Evolutionary conservation across 208 protist species (phyloP).

Genomic region (Leishmania tropica): DNA sequence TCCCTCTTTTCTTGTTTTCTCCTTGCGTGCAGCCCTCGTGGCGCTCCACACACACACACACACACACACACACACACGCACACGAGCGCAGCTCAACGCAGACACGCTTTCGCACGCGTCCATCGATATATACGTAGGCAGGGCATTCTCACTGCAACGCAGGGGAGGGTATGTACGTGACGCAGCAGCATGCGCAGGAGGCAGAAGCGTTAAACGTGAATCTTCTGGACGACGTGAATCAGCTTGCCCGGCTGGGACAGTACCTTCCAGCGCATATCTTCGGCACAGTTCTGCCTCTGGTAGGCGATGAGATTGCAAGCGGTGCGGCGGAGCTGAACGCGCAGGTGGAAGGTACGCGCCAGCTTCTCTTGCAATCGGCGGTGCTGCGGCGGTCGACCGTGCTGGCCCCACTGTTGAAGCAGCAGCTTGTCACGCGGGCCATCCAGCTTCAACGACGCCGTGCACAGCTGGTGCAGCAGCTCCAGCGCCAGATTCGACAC

Average conservation of each 20-base stretch:
- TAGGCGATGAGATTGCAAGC: slow-evolving; percentile 22
- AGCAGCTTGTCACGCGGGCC: slow-evolving; percentile 32
- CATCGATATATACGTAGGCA: neutral
- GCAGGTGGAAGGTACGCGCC: slow-evolving; percentile 31
- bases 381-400: slow-evolving; percentile 26
- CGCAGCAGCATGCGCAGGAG: neutral
- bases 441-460: slow-evolving; percentile 42
- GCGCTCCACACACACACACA: neutral
- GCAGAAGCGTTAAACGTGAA: neutral
- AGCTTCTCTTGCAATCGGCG: slow-evolving; percentile 28
- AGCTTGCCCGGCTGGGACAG: slow-evolving; percentile 14
- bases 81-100: too few species aligned
- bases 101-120: neutral
- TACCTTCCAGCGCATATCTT: slow-evolving; percentile 15
- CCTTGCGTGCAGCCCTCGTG: neutral
- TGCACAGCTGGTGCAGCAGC: slow-evolving; percentile 33
- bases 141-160: too few species aligned
- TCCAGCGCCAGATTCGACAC: slow-evolving; percentile 31
- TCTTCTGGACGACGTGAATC: slow-evolving; percentile 8
- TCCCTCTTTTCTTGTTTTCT: neutral
- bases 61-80: neutral
- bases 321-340: slow-evolving; percentile 18
- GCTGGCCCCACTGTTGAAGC: slow-evolving; percentile 24
- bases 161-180: neutral
- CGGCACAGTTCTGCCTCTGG: slow-evolving; percentile 14